Base-by-base conservation (phyloP, 1,139 yeast species). In the Taphrina wiesneri region DNA sequence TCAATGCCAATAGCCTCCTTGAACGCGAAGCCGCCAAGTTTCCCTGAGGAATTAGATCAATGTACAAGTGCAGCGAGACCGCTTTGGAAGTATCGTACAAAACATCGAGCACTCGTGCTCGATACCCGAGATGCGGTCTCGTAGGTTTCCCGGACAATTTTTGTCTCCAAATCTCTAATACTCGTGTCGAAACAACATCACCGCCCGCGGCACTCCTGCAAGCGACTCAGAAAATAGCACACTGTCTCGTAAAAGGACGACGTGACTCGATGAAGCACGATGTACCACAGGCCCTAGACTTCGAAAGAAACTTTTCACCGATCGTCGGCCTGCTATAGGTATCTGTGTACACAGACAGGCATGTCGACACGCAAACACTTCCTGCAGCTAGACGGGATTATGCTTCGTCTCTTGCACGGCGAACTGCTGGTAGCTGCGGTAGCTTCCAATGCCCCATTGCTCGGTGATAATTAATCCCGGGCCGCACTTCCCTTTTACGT, bases 1-100 rank as follows among this genome's bases (percentile, higher is more conserved):
- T 90, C 85, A 67, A 92, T 85, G 7, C 64, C 64, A 30, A 54
- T 49, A 7, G 64, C 47, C 23, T 51, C 57, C 41, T 49, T 52
- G 56, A 51, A 60, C 11, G 51, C 64, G 25, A 49, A 51, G 34
- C 64, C 64, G 34, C 64, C 64, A 21, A 49, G 39, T 26, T 41
- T 36, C 64, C 64, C 64, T 60, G 7, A n/a, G 19, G 2, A n/a
- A 49, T 46, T n/a, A 46, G 51, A 9, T 15, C 30, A 23, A 23
- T 25, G 51, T 23, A 5, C 51, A 13, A 15, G 6, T 7, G 13
- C 15, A 41, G 17, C 46, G 46, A 41, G 15, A 5, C n/a, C 15
- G 26, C 26, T 17, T 45, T 28, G 26, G 21, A 7, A 39, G 15
- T 45, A 36, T 21, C 56, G 45, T 39, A 54, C 59, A 54, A 23